Conservation (phyloP, 768 basidiomycete species). For the Phaffia tasmanica region DNA sequence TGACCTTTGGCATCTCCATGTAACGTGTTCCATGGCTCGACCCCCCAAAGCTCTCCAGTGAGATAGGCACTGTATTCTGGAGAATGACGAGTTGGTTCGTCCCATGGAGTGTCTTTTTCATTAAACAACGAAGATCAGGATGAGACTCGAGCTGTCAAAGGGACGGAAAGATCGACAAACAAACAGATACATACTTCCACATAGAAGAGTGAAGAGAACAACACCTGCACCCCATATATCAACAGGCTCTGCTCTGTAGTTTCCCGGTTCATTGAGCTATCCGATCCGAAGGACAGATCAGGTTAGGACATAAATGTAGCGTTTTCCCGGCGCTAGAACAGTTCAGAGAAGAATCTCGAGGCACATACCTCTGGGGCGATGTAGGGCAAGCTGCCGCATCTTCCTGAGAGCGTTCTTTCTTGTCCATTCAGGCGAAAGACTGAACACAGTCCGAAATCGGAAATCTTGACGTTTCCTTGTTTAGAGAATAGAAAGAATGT, state of each 20-base stretch:
- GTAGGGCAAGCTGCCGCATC: constrained; percentile 87
- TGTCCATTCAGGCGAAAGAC: constrained; percentile 82
- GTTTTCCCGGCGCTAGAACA: neutral
- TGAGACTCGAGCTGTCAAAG: neutral
- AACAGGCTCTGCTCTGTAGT: constrained; percentile 82
- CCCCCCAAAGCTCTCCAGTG: constrained; percentile 58
- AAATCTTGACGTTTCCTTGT: constrained; percentile 60
- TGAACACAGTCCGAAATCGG: constrained; percentile 86
- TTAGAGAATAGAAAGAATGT: neutral
- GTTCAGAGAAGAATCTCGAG: neutral
- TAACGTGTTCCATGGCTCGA: constrained; percentile 70
- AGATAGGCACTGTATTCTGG: constrained; percentile 70
- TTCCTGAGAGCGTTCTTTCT: constrained; percentile 61
- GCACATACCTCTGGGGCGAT: constrained; percentile 75
- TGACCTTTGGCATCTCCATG: constrained; percentile 51
- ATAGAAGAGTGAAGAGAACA: constrained; percentile 79
- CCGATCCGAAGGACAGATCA: neutral
- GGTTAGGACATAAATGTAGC: neutral
- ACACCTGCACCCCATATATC: constrained; percentile 96
- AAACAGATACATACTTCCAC: constrained; percentile 54
- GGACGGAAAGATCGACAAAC: neutral
- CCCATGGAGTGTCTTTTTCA: constrained; percentile 85
- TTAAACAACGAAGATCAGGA: neutral
- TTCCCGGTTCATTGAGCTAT: constrained; percentile 54
- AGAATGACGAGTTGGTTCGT: constrained; percentile 68